Base-by-base conservation (phyloP, 1,284 basidiomycete genomes). In the Rhodotorula glutinis region DNA sequence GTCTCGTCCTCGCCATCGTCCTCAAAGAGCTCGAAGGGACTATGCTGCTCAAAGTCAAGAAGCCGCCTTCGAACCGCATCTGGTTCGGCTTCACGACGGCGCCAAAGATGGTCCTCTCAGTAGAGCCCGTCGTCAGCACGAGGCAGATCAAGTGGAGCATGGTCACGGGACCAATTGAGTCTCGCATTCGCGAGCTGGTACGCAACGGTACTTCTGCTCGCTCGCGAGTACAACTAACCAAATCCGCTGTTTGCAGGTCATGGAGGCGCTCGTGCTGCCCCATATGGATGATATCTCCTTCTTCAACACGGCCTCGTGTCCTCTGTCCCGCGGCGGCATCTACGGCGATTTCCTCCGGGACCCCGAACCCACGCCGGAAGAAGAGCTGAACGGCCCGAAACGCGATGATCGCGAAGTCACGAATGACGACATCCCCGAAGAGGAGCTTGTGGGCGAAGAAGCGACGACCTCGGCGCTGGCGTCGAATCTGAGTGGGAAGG, bases 231-330 rank as follows among this genome's bases (percentile, higher is more conserved):
- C n/a, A 8, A 25, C 25, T 25, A 10, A 27, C 49, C 49, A 2
- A 29, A 25, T 27, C 25, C 16, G 25, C 9, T 13, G 25, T 27
- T 16, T 51, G 8, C 75, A 95, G 92, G 89, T 97, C 58, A 84
- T 86, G 74, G 95, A 98, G 75, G 94, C 92, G 0, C 85, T 98
- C 38, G 94, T 98, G 16, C 80, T 95, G 74, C 96, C 96, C 13
- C 92, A 97, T 80, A 95, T 97, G 91, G 95, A 98, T 79, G 95
- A 98, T 76, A 88, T 97, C 66, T 84, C 93, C 4, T 98, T 94
- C 84, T 98, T 96, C 78, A 89, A 95, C 78, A 94, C 76, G 11
- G 59, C 67, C n/a, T 43, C 65, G 13, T 72, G 80, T 8, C 85
- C 86, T 66, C 75, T 80, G 52, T 85, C 86, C 67, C 87, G 95